Evolutionary conservation across 371 early-diverging fungal genomes (phyloP), one percentile per base, ranked within the genome.

Genomic region (Syncephalastrum contaminatum): DNA sequence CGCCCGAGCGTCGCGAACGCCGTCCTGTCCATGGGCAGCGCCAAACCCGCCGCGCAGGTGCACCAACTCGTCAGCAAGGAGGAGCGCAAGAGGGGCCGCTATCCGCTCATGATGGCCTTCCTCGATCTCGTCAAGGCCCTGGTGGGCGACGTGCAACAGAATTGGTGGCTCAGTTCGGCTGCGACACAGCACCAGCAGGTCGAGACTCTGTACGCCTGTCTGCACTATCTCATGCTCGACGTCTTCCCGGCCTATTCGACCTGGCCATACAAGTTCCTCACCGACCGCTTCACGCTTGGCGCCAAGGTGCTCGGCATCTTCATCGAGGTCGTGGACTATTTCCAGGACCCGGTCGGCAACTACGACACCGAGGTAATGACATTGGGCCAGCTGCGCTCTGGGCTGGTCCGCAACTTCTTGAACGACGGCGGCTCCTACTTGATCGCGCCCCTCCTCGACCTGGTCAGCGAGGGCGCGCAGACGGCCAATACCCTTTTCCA

Each of bases 191-290:
- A 50, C 36, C 50, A 24, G 18, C 66, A 74, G 16, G 43, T 65
- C 1, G 67, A 68, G 27, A 52, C 62, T 10, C 40, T 77, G 8
- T 68, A 62, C 40, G 43, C 59, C 7, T 77, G 70, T 44, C 45
- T 74, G 15, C 64, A 72, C 19, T 74, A 72, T 41, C 48, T 75
- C 20, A 70, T 72, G 71, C 50, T 62, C 25, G 71, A 78, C 25
- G 72, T 78, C 0, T 75, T 75, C 41, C 79, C 75, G 3, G 54
- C 64, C 3, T 75, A 78, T 53, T 54, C 70, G 20, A 46, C 41
- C 2, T 78, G 79, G 79, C 67, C 73, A 2, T 78, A 78, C 58
- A 66, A 66, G 53, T 45, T 57, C 2, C n/a, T 75, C 4, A 71
- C 71, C 2, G 72, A 78, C 21, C 71, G 75, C 7, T 73, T 61